These are phyloP conservation scores for Haemoproteus tartakovskyi DNA, from an alignment of 169 alveolate genomes.

Conservation along the genomic window DNA sequence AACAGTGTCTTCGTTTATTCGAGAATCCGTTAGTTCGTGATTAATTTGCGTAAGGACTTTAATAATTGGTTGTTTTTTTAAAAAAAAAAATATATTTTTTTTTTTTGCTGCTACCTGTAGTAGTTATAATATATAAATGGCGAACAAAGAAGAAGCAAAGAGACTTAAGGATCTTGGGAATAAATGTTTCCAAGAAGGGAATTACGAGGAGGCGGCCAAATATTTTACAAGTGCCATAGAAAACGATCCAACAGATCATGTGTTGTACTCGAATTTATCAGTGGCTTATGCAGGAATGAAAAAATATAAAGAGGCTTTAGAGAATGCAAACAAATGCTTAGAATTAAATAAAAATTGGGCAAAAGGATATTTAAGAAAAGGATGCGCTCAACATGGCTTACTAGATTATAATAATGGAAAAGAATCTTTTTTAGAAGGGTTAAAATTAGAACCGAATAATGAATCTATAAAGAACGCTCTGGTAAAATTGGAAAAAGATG, in stretches of 20 bases:
- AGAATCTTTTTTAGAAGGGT: conserved; percentile 84
- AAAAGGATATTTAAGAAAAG: conserved; percentile 90
- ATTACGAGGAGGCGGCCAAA: conserved; percentile 87
- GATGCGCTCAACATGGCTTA: conserved; percentile 84
- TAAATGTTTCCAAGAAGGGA: conserved; percentile 89
- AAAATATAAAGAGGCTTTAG: conserved; percentile 87
- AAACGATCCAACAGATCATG: conserved; percentile 88
- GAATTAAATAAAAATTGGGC: conserved; percentile 91
- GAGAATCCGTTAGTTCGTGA: too few species aligned
- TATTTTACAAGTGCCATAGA: conserved; percentile 90
- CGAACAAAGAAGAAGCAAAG: conserved; percentile 75
- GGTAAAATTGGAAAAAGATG: conserved; percentile 66
- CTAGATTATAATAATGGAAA: conserved; percentile 85
- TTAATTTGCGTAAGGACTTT: too few species aligned
- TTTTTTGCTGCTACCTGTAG: too few species aligned
- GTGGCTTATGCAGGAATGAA: conserved; percentile 89
- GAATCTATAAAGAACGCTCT: conserved; percentile 83
- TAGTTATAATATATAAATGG: conserved; percentile 8
- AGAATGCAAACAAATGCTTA: conserved; percentile 90
- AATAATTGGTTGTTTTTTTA: too few species aligned
- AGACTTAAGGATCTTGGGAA: conserved; percentile 89
- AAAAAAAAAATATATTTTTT: too few species aligned
- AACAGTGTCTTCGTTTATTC: too few species aligned
- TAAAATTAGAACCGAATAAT: conserved; percentile 88
- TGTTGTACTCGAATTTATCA: conserved; percentile 91